Base-by-base conservation (phyloP, 768 basidiomycete species). In the Boletus rex-veris region DNA sequence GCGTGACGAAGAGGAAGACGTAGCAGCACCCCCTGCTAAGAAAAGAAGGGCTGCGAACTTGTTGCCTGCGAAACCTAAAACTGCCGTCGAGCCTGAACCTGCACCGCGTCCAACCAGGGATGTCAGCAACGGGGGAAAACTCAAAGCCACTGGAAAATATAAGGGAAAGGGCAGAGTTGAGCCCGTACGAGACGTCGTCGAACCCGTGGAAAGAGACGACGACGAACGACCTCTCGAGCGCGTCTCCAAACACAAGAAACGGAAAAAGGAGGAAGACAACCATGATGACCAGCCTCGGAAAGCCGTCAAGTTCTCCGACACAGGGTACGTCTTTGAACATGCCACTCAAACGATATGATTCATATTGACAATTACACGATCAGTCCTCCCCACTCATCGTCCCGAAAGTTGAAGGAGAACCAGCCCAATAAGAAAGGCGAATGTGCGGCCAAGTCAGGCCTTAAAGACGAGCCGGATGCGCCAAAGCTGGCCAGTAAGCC, bases 371-470 rank as follows among this genome's bases (percentile, higher is more conserved):
- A 18, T 24, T 9, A 9, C 14, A 1, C 16, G 2, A 28, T 31
- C 38, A 62, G 67, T 12, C 44, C 45, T 45, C 21, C 37, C 7
- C 54, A 55, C n/a, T 42, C 47, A 9, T 61, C 61, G 1, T 71
- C 68, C 36, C 68, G 62, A 40, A 69, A 68, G 53, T 58, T 68
- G n/a, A 74, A 76, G 54, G 74, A 75, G 45, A 74, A 74, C 39
- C 39, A 58, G 28, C 18, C 50, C 5, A 45, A 56, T 16, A 53
- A 18, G 31, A 52, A 52, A 24, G 41, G 28, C 9, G 33, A 52
- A 18, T 15, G 26, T 26, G n/a, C 4, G 7, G 2, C 31, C 26
- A 50, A 53, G 35, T 14, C 59, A 5, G 36, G 16, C 11, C 2
- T 14, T 24, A 40, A 45, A 11, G 58, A 52, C 14, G 41, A 51